Evolutionary conservation across 2,329 filamentous ascomycete genomes (phyloP).

Genomic region (Coccinonectria pachysandricola): DNA sequence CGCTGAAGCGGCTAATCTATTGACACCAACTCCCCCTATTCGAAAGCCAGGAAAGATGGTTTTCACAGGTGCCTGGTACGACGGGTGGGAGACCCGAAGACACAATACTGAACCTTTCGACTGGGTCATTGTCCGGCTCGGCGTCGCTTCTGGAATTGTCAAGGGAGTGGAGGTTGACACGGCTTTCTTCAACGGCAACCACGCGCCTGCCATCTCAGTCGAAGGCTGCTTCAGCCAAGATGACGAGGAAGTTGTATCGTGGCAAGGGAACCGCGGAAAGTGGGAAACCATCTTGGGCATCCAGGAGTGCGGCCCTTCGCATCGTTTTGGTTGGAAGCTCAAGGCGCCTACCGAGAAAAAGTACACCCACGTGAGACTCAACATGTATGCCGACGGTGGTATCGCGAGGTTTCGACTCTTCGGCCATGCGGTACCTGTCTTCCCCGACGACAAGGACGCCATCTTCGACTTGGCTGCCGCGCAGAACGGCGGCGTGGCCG

Average conservation of each 20-base stretch:
- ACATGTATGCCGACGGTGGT: slow-evolving; percentile 80
- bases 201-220: slow-evolving; percentile 69
- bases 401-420: slow-evolving; percentile 73
- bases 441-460: slow-evolving; percentile 53
- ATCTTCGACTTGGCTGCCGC: slow-evolving; percentile 69
- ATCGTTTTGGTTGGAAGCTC: slow-evolving; percentile 65
- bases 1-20: slow-evolving; percentile 52
- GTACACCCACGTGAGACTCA: slow-evolving; percentile 70
- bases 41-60: slow-evolving; percentile 58
- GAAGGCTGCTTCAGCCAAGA: slow-evolving; percentile 60
- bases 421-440: slow-evolving; percentile 65
- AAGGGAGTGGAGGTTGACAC: slow-evolving; percentile 72
- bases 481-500: slow-evolving; percentile 66
- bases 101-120: slow-evolving; percentile 56
- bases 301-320: slow-evolving; percentile 63
- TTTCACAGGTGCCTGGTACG: slow-evolving; percentile 59
- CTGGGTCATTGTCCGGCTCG: slow-evolving; percentile 56
- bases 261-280: slow-evolving; percentile 45
- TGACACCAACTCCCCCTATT: slow-evolving; percentile 54
- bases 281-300: slow-evolving; percentile 65
- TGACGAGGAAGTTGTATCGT: slow-evolving; percentile 53
- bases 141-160: slow-evolving; percentile 61
- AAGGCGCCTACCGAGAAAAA: slow-evolving; percentile 47
- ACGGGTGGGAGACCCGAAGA: slow-evolving; percentile 59
- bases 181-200: slow-evolving; percentile 72